A percentile compares a stretch with the other conserved stretches of the same genome.
Conservation (phyloP, 306 rosid genomes). For the Psophocarpus tetragonolobus region DNA sequence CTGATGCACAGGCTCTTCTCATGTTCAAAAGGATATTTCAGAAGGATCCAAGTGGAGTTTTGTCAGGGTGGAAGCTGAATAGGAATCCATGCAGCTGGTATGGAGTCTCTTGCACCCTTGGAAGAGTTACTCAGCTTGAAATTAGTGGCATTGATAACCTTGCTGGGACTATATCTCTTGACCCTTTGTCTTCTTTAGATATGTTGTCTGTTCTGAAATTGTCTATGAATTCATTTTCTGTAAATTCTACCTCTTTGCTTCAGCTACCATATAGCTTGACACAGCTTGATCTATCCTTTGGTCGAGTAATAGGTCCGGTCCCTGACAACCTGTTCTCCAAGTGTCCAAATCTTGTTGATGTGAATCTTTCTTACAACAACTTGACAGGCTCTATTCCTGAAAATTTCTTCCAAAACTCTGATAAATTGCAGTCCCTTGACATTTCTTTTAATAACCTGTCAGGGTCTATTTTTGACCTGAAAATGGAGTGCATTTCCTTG, state of each 20-base stretch:
- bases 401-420: slow-evolving; percentile 50
- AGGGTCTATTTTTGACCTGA: slow-evolving; percentile 69
- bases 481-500: slow-evolving; percentile 65
- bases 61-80: slow-evolving; percentile 65
- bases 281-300: slow-evolving; percentile 77
- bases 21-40: slow-evolving; percentile 66
- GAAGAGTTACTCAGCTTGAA: slow-evolving; percentile 72
- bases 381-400: slow-evolving; percentile 75
- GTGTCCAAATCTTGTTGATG: slow-evolving; percentile 72
- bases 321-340: slow-evolving; percentile 65
- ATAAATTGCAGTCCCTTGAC: slow-evolving; percentile 72
- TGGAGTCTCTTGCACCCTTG: slow-evolving; percentile 74
- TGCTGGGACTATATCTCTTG: slow-evolving; percentile 59
- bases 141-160: slow-evolving; percentile 48
- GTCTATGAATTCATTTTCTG: slow-evolving; percentile 56
- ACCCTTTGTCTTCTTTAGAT: slow-evolving; percentile 61
- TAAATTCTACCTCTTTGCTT: slow-evolving; percentile 81
- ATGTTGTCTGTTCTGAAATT: slow-evolving; percentile 70
- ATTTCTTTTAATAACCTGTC: slow-evolving; percentile 80
- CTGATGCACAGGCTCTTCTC: slow-evolving; percentile 74
- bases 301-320: slow-evolving; percentile 59
- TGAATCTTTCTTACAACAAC: slow-evolving; percentile 75
- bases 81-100: slow-evolving; percentile 76
- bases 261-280: slow-evolving; percentile 71
- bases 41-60: slow-evolving; percentile 64